Conservation (phyloP, 495 filamentous ascomycete genomes). For the Podospora pseudocomata region DNA sequence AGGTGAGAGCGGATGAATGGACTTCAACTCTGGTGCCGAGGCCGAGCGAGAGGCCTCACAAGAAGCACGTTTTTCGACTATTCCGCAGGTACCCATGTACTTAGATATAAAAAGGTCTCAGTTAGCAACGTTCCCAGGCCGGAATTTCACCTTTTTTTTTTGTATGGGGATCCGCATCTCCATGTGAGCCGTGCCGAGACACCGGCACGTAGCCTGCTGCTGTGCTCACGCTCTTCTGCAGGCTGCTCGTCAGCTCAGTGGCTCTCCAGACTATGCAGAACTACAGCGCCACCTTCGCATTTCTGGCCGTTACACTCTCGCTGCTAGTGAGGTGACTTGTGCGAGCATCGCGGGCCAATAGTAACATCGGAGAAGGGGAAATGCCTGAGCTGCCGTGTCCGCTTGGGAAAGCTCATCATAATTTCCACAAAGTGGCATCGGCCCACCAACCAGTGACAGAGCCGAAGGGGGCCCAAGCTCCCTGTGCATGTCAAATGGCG, state of each 20-base stretch:
- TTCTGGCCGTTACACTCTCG: neutral
- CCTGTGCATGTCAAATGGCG: neutral
- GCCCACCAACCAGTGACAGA: slow-evolving; percentile 15
- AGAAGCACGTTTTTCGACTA: neutral
- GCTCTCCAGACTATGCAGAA: slow-evolving; percentile 5
- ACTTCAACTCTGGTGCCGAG: neutral
- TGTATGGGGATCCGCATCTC: neutral
- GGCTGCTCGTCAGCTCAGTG: slow-evolving; percentile 2
- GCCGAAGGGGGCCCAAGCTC: neutral
- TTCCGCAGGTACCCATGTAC: neutral
- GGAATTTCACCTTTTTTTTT: neutral
- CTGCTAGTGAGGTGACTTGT: slow-evolving; percentile 8
- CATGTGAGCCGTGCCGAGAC: slow-evolving; percentile 2
- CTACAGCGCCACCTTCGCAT: slow-evolving; percentile 1
- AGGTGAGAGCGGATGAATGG: neutral
- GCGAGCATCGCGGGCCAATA: slow-evolving; percentile 9
- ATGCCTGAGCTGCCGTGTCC: slow-evolving; percentile 6
- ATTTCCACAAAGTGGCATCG: slow-evolving; percentile 29
- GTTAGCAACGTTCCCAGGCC: neutral
- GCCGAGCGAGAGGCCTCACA: neutral
- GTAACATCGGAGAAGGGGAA: slow-evolving; percentile 5
- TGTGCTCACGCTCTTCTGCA: neutral
- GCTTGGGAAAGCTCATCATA: slow-evolving; percentile 22
- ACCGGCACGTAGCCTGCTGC: neutral
- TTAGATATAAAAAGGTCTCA: neutral